Conservation (phyloP, 2,329 filamentous ascomycete genomes). For the Trichoderma gracile region DNA sequence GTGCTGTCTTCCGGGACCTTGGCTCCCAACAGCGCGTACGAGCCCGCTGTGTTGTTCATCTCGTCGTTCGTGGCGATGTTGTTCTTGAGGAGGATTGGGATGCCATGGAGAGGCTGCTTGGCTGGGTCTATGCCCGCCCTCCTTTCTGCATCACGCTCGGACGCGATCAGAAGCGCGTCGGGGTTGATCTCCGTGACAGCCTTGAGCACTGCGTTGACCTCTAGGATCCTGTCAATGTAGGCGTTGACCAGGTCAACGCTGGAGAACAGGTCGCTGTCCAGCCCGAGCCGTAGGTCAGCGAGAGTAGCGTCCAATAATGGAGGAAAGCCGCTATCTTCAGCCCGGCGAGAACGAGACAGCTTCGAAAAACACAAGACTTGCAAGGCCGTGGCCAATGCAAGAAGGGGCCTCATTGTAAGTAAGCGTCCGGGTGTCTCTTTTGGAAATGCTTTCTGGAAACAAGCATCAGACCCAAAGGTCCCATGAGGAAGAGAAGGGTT, state of each 20-base stretch:
- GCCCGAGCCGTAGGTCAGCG: constrained; percentile 28
- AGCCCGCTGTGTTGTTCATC: constrained; percentile 66
- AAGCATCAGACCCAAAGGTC: too few relatives aligned
- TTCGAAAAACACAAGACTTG: neutral
- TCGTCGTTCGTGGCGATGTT: constrained; percentile 64
- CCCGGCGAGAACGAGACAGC: neutral
- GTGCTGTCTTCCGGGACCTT: constrained; percentile 46
- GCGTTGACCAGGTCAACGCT: constrained; percentile 41
- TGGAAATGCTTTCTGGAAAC: too few relatives aligned
- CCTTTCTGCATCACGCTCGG: constrained; percentile 36
- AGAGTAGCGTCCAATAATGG: constrained; percentile 31
- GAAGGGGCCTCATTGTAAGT: neutral
- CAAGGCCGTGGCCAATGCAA: neutral
- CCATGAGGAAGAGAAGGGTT: neutral
- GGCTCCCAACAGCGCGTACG: constrained; percentile 61
- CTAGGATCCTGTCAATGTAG: constrained; percentile 34
- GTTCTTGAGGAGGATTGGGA: constrained; percentile 67
- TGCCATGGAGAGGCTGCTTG: constrained; percentile 55
- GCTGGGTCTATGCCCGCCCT: constrained; percentile 4
- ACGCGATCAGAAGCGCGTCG: constrained; percentile 43
- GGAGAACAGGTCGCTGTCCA: constrained; percentile 37
- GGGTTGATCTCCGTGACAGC: constrained; percentile 42
- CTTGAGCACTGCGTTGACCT: constrained; percentile 30
- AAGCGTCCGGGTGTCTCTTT: too few relatives aligned
- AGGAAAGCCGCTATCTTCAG: constrained; percentile 15